Evolutionary conservation across 2,329 filamentous ascomycete genomes (phyloP).

Genomic region (Diaporthe australafricana): DNA sequence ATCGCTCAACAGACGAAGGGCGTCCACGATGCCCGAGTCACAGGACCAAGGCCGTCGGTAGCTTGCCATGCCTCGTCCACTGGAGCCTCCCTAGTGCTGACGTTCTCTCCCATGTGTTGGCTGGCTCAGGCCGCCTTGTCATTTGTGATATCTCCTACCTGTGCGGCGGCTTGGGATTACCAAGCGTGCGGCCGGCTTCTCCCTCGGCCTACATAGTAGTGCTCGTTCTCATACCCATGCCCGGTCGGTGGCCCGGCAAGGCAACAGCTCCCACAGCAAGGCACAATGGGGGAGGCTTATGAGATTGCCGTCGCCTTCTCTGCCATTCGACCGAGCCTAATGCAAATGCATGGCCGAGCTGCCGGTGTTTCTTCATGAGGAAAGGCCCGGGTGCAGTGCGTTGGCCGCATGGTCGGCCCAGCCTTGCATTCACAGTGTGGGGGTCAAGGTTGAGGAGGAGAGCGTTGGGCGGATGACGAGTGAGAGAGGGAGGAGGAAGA

Average conservation of each 20-base stretch:
- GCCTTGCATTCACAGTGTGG: slow-evolving; percentile 27
- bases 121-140: slow-evolving; percentile 8
- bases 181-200: slow-evolving; percentile 17
- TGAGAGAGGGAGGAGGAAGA: neutral
- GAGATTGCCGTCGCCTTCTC: neutral
- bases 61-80: slow-evolving; percentile 6
- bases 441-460: slow-evolving; percentile 18
- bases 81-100: slow-evolving; percentile 24
- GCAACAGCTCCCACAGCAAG: neutral
- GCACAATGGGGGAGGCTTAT: neutral
- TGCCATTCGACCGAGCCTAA: slow-evolving; percentile 8
- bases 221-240: neutral
- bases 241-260: slow-evolving; percentile 17
- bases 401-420: slow-evolving; percentile 22
- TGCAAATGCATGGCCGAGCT: slow-evolving; percentile 8
- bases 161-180: slow-evolving; percentile 1
- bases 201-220: slow-evolving; percentile 17
- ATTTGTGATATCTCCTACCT: slow-evolving; percentile 23
- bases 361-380: slow-evolving; percentile 22
- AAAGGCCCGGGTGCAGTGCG: slow-evolving; percentile 18
- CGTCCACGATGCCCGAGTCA: neutral
- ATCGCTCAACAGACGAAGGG: slow-evolving; percentile 4
- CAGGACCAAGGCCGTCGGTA: slow-evolving; percentile 23
- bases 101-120: neutral
- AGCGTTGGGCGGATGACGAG: neutral